These are phyloP conservation scores for Tylopilus balloui DNA, from an alignment of 768 basidiomycete species.

Conservation along the genomic window DNA sequence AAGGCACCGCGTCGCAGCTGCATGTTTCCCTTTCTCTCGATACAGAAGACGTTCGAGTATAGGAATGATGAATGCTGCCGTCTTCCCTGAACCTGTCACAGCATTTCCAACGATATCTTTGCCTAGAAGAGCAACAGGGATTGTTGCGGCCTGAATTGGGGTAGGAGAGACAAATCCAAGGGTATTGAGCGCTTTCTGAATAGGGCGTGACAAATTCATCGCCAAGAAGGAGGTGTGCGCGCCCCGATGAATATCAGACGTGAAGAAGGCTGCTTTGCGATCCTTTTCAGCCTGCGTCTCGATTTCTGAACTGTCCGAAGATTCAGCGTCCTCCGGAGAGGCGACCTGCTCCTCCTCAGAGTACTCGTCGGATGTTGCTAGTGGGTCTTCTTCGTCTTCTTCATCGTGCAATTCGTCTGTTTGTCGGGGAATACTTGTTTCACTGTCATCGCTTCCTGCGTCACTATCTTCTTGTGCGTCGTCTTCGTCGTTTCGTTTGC, in stretches of 20 bases:
- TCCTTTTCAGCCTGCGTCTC: slow-evolving; percentile 57
- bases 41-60: slow-evolving; percentile 90
- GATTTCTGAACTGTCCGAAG: slow-evolving; percentile 57
- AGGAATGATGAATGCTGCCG: slow-evolving; percentile 94
- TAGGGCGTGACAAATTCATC: slow-evolving; percentile 94
- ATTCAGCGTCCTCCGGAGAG: slow-evolving; percentile 38
- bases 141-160: slow-evolving; percentile 91
- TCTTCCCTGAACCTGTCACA: slow-evolving; percentile 97
- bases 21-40: slow-evolving; percentile 82
- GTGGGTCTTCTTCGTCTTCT: slow-evolving; percentile 30
- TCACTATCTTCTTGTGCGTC: slow-evolving; percentile 38
- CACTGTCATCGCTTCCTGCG: slow-evolving; percentile 20
- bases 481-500: slow-evolving; percentile 47
- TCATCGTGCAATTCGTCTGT: slow-evolving; percentile 29
- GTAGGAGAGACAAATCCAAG: slow-evolving; percentile 83
- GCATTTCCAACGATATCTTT: slow-evolving; percentile 96
- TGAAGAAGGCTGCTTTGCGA: slow-evolving; percentile 87
- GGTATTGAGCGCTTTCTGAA: slow-evolving; percentile 84
- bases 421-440: slow-evolving; percentile 14
- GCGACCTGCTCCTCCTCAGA: slow-evolving; percentile 26
- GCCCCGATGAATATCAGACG: slow-evolving; percentile 49
- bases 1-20: slow-evolving; percentile 84
- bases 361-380: slow-evolving; percentile 32
- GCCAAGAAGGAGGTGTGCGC: slow-evolving; percentile 78
- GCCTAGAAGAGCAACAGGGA: slow-evolving; percentile 89